A percentile compares a stretch with the other conserved stretches of the same genome.
Evolutionary conservation across 2,329 filamentous ascomycete species (phyloP).

Genomic region (Cadophora sp.): DNA sequence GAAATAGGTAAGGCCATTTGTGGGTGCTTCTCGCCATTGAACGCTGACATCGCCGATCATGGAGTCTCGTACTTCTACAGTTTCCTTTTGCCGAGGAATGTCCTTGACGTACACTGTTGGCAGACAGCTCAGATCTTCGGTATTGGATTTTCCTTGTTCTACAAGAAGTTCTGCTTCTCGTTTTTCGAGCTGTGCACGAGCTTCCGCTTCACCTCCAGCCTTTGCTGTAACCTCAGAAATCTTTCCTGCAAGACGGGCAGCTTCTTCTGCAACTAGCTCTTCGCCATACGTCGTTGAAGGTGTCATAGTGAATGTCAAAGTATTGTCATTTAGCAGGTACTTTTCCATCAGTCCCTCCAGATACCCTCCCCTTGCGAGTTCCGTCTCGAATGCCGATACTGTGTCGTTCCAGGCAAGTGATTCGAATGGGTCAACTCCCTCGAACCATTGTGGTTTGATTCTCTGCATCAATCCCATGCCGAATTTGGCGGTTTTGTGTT

Average conservation of each 20-base stretch:
- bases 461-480: conserved; percentile 90
- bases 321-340: conserved; percentile 87
- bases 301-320: conserved; percentile 91
- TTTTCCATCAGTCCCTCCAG: conserved; percentile 86
- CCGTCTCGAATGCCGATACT: conserved; percentile 79
- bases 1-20: conserved; percentile 96
- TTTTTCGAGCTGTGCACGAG: conserved; percentile 73
- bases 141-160: conserved; percentile 84
- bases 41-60: conserved; percentile 69
- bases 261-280: conserved; percentile 79
- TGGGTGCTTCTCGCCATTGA: conserved; percentile 91
- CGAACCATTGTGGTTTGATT: conserved; percentile 93
- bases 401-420: conserved; percentile 91
- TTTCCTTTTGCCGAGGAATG: conserved; percentile 80
- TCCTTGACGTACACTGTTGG: conserved; percentile 89
- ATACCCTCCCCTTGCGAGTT: conserved; percentile 78
- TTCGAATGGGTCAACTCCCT: conserved; percentile 90
- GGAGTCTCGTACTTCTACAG: conserved; percentile 66
- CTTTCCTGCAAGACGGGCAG: conserved; percentile 73
- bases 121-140: conserved; percentile 84
- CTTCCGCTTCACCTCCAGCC: conserved; percentile 74
- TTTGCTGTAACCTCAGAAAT: conserved; percentile 72
- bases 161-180: conserved; percentile 81
- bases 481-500: conserved; percentile 96
- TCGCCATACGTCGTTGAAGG: conserved; percentile 79